Percentiles rank a stretch among this genome's conserved stretches.
These are phyloP conservation scores for Penicillium atrosanguineum DNA, from an alignment of 495 filamentous ascomycete genomes.

Conservation along the genomic window DNA sequence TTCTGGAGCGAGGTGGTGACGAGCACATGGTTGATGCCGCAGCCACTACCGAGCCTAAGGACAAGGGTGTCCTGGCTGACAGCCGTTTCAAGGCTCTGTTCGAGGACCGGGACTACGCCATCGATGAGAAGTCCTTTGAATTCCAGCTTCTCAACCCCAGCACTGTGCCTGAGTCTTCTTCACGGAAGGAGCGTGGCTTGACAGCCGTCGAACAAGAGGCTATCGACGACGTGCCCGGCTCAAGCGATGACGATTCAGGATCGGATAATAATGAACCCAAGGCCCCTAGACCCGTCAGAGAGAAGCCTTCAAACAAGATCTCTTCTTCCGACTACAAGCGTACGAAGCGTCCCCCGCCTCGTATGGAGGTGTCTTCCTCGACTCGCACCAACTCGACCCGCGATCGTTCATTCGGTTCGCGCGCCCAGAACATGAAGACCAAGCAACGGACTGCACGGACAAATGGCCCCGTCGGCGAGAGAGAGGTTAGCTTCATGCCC, in stretches of 20 bases:
- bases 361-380: slow-evolving; percentile 59
- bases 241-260: slow-evolving; percentile 45
- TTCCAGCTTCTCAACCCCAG: slow-evolving; percentile 87
- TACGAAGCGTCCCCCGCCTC: slow-evolving; percentile 52
- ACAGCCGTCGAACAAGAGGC: slow-evolving; percentile 69
- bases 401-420: slow-evolving; percentile 69
- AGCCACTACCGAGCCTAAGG: slow-evolving; percentile 26
- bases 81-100: slow-evolving; percentile 85
- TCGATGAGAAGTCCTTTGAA: slow-evolving; percentile 86
- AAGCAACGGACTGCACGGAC: slow-evolving; percentile 45
- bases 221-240: slow-evolving; percentile 46
- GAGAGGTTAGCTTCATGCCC: slow-evolving; percentile 81
- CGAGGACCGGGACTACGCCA: slow-evolving; percentile 85
- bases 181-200: slow-evolving; percentile 50
- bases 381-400: slow-evolving; percentile 37
- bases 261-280: slow-evolving; percentile 31
- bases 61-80: slow-evolving; percentile 67
- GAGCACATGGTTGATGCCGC: slow-evolving; percentile 42
- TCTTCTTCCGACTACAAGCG: slow-evolving; percentile 52
- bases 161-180: slow-evolving; percentile 43
- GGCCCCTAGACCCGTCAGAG: slow-evolving; percentile 18
- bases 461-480: slow-evolving; percentile 71
- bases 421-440: slow-evolving; percentile 51
- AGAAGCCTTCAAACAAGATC: slow-evolving; percentile 53
- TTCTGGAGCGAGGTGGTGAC: slow-evolving; percentile 56